Evolutionary conservation across 345 rosid genomes (phyloP).

Genomic region (Arabis alpina): DNA sequence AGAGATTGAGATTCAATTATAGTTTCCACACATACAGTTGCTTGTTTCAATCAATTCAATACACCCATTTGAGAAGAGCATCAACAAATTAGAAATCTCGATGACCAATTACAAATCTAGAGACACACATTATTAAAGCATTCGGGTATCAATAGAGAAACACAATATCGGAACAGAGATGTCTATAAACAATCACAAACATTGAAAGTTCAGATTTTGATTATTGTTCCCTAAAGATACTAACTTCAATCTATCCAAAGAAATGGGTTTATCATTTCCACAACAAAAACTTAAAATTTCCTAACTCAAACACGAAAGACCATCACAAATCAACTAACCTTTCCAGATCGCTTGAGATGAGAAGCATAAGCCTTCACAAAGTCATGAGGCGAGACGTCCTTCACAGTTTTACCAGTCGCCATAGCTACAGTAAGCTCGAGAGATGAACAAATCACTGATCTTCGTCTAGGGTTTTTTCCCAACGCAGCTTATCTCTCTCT

Average conservation of each 20-base stretch:
- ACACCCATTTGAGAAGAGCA: too few species aligned
- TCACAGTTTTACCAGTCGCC: slow-evolving; percentile 69
- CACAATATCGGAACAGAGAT: neutral
- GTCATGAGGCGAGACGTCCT: slow-evolving; percentile 87
- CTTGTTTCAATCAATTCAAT: neutral
- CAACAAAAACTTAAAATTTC: neutral
- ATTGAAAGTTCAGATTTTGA: neutral
- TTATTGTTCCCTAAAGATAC: neutral
- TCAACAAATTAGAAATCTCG: too few species aligned
- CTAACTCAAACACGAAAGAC: neutral
- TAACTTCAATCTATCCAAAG: neutral
- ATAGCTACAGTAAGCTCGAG: slow-evolving; percentile 39
- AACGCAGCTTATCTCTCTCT: slow-evolving; percentile 33
- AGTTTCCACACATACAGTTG: neutral
- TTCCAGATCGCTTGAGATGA: slow-evolving; percentile 90
- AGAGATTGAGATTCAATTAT: too few species aligned
- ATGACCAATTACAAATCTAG: too few species aligned
- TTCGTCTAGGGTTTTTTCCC: slow-evolving; percentile 15
- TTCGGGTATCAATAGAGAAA: neutral
- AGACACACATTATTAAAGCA: neutral
- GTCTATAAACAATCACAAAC: neutral
- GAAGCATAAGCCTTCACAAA: slow-evolving; percentile 83
- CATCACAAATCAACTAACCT: slow-evolving; percentile 49
- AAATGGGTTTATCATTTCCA: neutral
- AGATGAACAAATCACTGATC: slow-evolving; percentile 18